Evolutionary conservation across 1,284 basidiomycete genomes (phyloP), one percentile per base, ranked within the genome.

Genomic region (Pseudozyma hubeiensis): DNA sequence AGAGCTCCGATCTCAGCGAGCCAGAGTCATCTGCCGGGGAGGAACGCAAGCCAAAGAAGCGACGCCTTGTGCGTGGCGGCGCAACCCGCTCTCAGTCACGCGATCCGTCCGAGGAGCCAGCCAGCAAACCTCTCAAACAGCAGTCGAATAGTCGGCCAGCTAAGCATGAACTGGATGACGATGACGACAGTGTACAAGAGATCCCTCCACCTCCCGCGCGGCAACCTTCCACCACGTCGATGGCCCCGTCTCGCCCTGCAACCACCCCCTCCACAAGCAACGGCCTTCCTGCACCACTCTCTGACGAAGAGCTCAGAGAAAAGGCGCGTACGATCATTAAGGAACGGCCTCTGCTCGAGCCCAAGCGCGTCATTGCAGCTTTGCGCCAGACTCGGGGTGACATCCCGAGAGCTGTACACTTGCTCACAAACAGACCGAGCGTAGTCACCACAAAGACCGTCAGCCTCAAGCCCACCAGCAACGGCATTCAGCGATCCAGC

Each of bases 1-100:
- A 69, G 43, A 74, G 65, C 44, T 74, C 71, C 7, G 66, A 65
- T 16, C 65, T 69, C 17, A 65, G 62, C 49, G 62, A 74, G 1
- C 49, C 70, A 7, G 64, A 73, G 6, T 74, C 59, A 5, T 62
- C 62, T 10, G 41, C 31, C 3, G 53, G 52, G 14, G 64, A 61
- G 34, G 52, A 62, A 29, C 72, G 53, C 17, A 61, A 66, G 41
- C 67, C 67, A 10, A 75, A 70, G 39, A 75, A 70, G 59, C 61
- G 72, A 1, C 58, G 60, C 7, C 60, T 75, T 5, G 62, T 75
- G 7, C 50, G 72, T 31, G 72, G 72, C 6, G 65, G 51, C 19
- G 46, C 52, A 6, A 7, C 48, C 7, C 53, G 58, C n/a, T 53
- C 66, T 3, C 54, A 30, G 2, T 67, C 70, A 14, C 56, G 46